These are phyloP conservation scores for Mariannaea elegans DNA, from an alignment of 2,329 filamentous ascomycete species.

Conservation along the genomic window DNA sequence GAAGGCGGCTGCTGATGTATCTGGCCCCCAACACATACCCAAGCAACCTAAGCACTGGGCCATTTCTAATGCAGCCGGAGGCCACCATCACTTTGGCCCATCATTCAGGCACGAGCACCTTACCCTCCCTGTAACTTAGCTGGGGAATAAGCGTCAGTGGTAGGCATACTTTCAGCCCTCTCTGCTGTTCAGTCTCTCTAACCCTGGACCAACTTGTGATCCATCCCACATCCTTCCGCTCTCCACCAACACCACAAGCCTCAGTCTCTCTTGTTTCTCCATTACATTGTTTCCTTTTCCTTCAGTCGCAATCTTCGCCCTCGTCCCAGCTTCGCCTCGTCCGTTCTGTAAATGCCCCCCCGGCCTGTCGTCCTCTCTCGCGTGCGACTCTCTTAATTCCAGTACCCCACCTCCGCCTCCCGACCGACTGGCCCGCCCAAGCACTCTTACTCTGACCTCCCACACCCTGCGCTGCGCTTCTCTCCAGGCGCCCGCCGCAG, in stretches of 20 bases:
- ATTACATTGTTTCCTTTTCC: not conserved
- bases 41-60: too few species aligned
- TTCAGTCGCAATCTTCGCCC: not conserved
- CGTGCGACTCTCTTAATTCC: conserved; percentile 20
- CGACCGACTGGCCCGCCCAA: conserved; percentile 19
- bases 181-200: not conserved
- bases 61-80: too few species aligned
- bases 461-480: conserved; percentile 17
- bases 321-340: not conserved
- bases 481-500: conserved; percentile 19
- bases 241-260: conserved; percentile 11
- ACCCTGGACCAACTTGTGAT: conserved; percentile 21
- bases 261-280: not conserved
- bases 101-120: not conserved
- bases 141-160: not conserved
- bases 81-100: too few species aligned
- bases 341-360: conserved; percentile 19
- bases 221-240: conserved; percentile 22
- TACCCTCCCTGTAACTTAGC: not conserved
- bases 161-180: conserved; percentile 20
- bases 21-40: not conserved
- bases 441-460: conserved; percentile 20
- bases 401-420: conserved; percentile 30
- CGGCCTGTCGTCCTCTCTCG: conserved; percentile 19
- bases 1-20: not conserved